Conservation (phyloP, 805 yeast species). For the Kazachstania bromeliacearum region DNA sequence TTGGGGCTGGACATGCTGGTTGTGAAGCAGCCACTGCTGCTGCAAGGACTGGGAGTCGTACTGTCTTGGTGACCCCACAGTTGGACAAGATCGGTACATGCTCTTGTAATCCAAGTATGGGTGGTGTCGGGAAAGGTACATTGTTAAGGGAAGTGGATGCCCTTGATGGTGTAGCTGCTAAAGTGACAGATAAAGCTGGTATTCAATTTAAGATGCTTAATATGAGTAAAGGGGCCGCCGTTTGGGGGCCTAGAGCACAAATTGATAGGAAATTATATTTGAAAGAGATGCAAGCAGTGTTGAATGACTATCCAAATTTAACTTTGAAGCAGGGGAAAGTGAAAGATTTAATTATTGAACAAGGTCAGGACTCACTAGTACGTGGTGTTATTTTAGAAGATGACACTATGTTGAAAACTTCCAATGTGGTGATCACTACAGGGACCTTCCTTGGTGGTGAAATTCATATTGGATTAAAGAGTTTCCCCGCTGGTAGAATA, state of each 20-base stretch:
- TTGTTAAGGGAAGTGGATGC: constrained; percentile 90
- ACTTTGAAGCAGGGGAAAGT: constrained; percentile 59
- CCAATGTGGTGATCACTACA: constrained; percentile 78
- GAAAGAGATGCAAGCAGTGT: constrained; percentile 62
- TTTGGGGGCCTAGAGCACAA: constrained; percentile 97
- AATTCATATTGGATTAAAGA: constrained; percentile 77
- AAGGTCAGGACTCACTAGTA: constrained; percentile 26
- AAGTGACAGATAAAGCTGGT: constrained; percentile 87
- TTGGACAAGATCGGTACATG: constrained; percentile 78
- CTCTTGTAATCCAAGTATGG: constrained; percentile 95
- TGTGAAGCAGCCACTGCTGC: constrained; percentile 94
- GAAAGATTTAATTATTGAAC: constrained; percentile 64
- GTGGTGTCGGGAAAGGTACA: constrained; percentile 97
- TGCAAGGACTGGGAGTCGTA: constrained; percentile 65
- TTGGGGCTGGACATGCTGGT: constrained; percentile 99
- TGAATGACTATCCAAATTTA: constrained; percentile 48
- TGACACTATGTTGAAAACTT: constrained; percentile 50
- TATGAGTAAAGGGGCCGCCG: constrained; percentile 82
- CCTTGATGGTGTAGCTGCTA: constrained; percentile 81
- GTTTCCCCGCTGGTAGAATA: constrained; percentile 83
- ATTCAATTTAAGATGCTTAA: constrained; percentile 84
- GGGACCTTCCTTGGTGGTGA: constrained; percentile 95
- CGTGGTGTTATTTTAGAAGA: constrained; percentile 65
- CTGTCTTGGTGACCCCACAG: constrained; percentile 61
- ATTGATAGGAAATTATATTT: constrained; percentile 79